phyloP scores from a whole-genome alignment of 768 basidiomycete species.

The Leucocoprinus leucothites region DNA sequence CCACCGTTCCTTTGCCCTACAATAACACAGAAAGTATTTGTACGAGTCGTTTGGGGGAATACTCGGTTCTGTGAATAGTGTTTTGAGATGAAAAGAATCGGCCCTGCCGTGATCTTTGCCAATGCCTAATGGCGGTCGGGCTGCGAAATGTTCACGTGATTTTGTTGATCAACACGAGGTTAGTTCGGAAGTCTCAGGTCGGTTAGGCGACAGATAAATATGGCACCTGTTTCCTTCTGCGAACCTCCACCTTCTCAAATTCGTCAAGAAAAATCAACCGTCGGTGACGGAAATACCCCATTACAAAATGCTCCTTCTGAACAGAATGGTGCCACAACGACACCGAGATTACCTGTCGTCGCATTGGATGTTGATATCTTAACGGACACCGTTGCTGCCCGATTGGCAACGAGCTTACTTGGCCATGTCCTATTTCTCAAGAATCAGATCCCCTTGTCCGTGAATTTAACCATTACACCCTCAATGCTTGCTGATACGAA shows the following conservation, averaged over 20 bases:
- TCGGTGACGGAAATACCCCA: background rate
- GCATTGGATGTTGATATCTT: slow-evolving; percentile 50
- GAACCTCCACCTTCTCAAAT: background rate
- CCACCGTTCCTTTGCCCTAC: too few species aligned
- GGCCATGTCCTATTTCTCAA: slow-evolving; percentile 76
- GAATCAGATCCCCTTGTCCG: slow-evolving; percentile 77
- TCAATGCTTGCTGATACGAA: background rate
- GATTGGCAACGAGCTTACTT: slow-evolving; percentile 58
- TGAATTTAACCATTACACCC: slow-evolving; percentile 12
- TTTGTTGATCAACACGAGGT: background rate
- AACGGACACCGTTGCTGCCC: slow-evolving; percentile 57
- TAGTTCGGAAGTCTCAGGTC: background rate
- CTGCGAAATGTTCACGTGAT: background rate
- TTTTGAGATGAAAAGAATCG: too few species aligned
- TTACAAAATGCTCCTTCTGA: background rate
- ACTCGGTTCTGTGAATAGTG: too few species aligned
- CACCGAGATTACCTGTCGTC: slow-evolving; percentile 30
- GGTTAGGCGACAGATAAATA: background rate
- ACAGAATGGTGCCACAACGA: too few species aligned
- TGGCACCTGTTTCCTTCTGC: slow-evolving; percentile 1
- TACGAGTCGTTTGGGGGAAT: too few species aligned
- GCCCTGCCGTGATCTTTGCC: too few species aligned
- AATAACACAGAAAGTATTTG: too few species aligned
- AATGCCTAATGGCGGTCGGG: too few species aligned
- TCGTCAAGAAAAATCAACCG: background rate